Evolutionary conservation across 2,329 filamentous ascomycete species (phyloP), one percentile per base, ranked within the genome.

Genomic region (Colletotrichum sp.): DNA sequence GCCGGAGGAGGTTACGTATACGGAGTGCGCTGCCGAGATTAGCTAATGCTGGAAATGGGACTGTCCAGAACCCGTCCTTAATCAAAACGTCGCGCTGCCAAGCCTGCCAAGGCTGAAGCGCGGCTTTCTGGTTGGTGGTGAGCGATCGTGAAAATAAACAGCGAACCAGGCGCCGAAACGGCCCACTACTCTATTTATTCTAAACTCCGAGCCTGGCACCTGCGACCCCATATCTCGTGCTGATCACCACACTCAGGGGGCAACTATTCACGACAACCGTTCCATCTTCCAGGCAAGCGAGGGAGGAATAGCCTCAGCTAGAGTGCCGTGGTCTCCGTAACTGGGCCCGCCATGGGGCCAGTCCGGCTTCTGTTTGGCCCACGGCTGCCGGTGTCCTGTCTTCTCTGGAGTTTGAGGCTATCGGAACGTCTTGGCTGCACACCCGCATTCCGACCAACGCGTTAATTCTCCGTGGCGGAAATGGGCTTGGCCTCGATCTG

Each of bases 171-270:
- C 39, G 62, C 26, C 62, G 52, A 59, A 24, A 18, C 32, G 63
- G 34, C 62, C 69, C 69, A 67, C 69, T 67, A 72, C 69, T 59
- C 32, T 67, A 71, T 70, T 70, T 70, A 71, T 66, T 44, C 32
- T 30, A 72, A 72, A 72, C 70, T 68, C 70, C 52, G 63, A 72
- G 26, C 44, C 32, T 16, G 24, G 49, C 44, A 59, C 28, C 24
- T 69, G 21, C 15, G 34, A 16, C 32, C 18, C 52, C 21, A 44
- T 39, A 69, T 15, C 66, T 34, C 21, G 24, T 30, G 21, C 30
- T 69, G 34, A 69, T 60, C 32, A 34, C 21, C 34, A 65, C 36
- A 49, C 62, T 44, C 21, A 24, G 34, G 21, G 34, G 34, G 62
- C 13, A 21, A 21, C 62, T 24, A 24, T 16, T 44, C 62, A 52